These are phyloP conservation scores for Lactarius vividus DNA, from an alignment of 768 basidiomycete species.

Conservation along the genomic window DNA sequence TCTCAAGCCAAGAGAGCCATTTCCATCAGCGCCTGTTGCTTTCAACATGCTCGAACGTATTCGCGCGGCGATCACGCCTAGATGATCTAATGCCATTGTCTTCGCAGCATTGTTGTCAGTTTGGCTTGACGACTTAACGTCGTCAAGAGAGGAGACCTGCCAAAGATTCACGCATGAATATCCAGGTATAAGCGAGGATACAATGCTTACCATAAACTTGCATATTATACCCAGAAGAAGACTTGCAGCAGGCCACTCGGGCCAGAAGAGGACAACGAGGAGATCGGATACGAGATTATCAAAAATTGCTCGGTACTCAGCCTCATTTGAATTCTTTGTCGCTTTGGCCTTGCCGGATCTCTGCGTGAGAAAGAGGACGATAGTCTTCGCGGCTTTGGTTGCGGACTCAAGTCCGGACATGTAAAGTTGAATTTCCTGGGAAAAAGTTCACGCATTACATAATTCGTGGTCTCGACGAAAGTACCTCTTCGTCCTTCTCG, in stretches of 20 bases:
- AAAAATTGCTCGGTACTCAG: conserved; percentile 90
- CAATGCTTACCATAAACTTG: conserved; percentile 71
- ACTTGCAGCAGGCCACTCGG: conserved; percentile 95
- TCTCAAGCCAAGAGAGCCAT: conserved; percentile 43
- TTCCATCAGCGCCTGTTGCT: conserved; percentile 34
- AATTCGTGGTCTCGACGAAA: conserved; percentile 11
- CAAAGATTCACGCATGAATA: no score
- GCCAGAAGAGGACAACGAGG: conserved; percentile 85
- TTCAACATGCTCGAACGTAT: conserved; percentile 59
- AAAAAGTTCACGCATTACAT: conserved; percentile 1
- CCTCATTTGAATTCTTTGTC: conserved; percentile 89
- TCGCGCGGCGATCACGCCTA: conserved; percentile 88
- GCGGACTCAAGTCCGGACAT: conserved; percentile 74
- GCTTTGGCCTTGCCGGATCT: conserved; percentile 82
- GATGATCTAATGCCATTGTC: conserved; percentile 86
- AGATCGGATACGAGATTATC: conserved; percentile 89
- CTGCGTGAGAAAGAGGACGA: conserved; percentile 43
- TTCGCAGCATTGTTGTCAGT: conserved; percentile 83
- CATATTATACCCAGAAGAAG: conserved; percentile 76
- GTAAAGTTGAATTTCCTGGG: conserved; percentile 66
- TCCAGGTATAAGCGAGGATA: neutral
- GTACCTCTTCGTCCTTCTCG: conserved; percentile 65
- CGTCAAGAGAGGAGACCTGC: conserved; percentile 80
- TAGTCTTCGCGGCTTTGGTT: conserved; percentile 79
- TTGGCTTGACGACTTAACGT: conserved; percentile 62